Evolutionary conservation across 1,284 basidiomycete species (phyloP).

Genomic region (Hypsizygus ulmarius): DNA sequence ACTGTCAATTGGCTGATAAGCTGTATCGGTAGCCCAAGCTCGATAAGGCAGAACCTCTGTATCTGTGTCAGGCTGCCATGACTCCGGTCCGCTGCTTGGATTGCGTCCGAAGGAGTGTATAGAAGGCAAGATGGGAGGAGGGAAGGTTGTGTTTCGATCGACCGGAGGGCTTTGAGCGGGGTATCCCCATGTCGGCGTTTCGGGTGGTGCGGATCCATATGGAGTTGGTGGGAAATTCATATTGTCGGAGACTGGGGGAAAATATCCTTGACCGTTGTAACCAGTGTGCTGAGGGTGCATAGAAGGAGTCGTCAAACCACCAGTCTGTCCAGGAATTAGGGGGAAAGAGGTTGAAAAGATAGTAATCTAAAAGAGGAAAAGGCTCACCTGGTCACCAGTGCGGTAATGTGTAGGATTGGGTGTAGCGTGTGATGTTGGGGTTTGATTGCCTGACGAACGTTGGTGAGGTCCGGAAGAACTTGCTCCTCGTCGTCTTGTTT

Average conservation of each 20-base stretch:
- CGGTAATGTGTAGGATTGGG: slow-evolving; percentile 40
- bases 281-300: slow-evolving; percentile 36
- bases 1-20: slow-evolving; percentile 28
- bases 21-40: slow-evolving; percentile 32
- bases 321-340: slow-evolving; percentile 15
- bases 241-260: slow-evolving; percentile 31
- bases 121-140: slow-evolving; percentile 48
- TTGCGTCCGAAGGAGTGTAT: slow-evolving; percentile 45
- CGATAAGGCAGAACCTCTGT: slow-evolving; percentile 32
- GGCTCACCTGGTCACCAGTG: slow-evolving; percentile 38
- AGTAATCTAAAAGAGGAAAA: neutral
- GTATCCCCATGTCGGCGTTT: slow-evolving; percentile 54
- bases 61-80: slow-evolving; percentile 27
- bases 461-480: slow-evolving; percentile 35
- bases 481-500: slow-evolving; percentile 47
- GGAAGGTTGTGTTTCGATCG: slow-evolving; percentile 51
- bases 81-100: slow-evolving; percentile 20
- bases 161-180: slow-evolving; percentile 38
- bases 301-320: slow-evolving; percentile 35
- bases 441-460: slow-evolving; percentile 42
- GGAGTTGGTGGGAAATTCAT: slow-evolving; percentile 31
- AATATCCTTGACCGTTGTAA: slow-evolving; percentile 43
- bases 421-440: slow-evolving; percentile 36
- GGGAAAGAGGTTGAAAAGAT: slow-evolving; percentile 10
- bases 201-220: slow-evolving; percentile 34